Conservation (phyloP, 148 eudicot species). For the Silene conica region DNA sequence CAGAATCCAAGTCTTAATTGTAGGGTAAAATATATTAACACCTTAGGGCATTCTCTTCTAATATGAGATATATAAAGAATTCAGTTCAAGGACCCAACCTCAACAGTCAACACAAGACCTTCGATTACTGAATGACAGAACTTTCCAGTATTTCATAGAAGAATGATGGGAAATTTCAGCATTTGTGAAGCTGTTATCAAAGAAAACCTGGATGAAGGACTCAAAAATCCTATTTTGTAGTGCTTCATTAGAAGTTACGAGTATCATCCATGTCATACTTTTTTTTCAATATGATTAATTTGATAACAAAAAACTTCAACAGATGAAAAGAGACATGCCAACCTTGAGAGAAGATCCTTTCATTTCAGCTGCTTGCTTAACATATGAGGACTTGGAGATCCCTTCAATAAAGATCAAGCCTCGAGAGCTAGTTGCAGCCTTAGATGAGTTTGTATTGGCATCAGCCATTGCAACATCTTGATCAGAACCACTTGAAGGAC, state of each 20-base stretch:
- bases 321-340: conserved; percentile 11
- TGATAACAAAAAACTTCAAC: not conserved
- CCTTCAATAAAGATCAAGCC: conserved; percentile 87
- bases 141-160: not conserved
- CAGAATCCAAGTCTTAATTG: not conserved
- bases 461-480: conserved; percentile 87
- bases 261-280: not conserved
- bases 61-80: not conserved
- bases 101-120: not conserved
- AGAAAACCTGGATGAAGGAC: not conserved
- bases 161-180: not conserved
- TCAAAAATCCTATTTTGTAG: not conserved
- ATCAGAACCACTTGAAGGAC: conserved; percentile 60
- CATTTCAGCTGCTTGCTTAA: conserved; percentile 77
- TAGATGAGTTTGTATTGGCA: conserved; percentile 53
- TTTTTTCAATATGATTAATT: too few species aligned
- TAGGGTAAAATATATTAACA: too few species aligned
- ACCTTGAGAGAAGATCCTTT: conserved; percentile 87
- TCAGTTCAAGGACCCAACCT: not conserved
- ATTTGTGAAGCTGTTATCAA: not conserved
- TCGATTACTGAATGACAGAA: not conserved
- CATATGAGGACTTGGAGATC: conserved; percentile 74
- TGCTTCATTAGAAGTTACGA: not conserved
- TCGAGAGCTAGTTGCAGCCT: conserved; percentile 58
- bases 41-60: not conserved